Percentiles rank a stretch among this genome's conserved stretches.
Evolutionary conservation across 169 alveolate genomes (phyloP).

Genomic region (Eimeria zaria): DNA sequence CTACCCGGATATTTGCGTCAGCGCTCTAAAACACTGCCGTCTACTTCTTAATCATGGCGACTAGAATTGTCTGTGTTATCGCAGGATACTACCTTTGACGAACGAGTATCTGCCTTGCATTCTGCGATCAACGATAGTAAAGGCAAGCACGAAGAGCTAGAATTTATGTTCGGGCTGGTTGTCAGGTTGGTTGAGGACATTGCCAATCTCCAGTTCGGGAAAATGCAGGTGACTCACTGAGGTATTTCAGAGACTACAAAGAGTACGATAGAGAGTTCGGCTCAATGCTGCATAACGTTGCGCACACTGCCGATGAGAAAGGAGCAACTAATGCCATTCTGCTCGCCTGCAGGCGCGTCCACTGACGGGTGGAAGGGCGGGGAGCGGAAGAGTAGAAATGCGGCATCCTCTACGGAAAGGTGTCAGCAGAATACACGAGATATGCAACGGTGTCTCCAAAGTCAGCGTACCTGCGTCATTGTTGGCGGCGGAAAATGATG

Average conservation of each 20-base stretch:
- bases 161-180: conserved; percentile 46
- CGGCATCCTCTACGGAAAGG: conserved; percentile 1
- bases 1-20: neutral
- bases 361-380: neutral
- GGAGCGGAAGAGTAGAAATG: conserved; percentile 37
- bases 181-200: conserved; percentile 59
- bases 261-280: neutral
- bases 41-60: neutral
- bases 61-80: neutral
- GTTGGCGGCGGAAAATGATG: conserved; percentile 6
- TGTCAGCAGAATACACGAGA: neutral
- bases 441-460: neutral
- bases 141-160: conserved; percentile 37
- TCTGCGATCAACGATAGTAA: conserved; percentile 40
- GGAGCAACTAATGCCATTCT: too few relatives aligned
- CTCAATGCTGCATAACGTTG: neutral
- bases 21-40: neutral
- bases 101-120: conserved; percentile 10
- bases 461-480: neutral
- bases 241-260: neutral
- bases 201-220: conserved; percentile 45
- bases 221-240: conserved; percentile 13
- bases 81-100: conserved; percentile 53
- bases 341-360: conserved; percentile 37
- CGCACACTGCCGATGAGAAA: neutral